Conservation (phyloP, 2,329 filamentous ascomycete genomes). For the Lasiodiplodia citricola region DNA sequence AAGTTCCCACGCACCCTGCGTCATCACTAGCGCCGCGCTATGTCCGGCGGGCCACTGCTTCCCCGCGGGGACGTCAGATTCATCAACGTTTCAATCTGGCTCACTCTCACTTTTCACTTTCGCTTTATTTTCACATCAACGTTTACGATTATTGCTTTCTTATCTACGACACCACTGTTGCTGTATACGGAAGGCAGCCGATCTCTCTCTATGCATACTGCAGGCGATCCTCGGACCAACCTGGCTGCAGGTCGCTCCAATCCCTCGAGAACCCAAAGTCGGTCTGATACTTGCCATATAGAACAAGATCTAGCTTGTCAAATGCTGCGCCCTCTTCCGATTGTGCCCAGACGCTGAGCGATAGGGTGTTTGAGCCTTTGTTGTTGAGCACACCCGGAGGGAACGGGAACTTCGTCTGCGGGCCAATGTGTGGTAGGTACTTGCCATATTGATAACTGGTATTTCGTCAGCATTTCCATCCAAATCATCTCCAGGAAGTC, state of each 20-base stretch:
- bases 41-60: background rate
- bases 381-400: constrained; percentile 65
- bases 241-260: constrained; percentile 26
- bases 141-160: background rate
- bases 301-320: constrained; percentile 55
- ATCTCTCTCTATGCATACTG: constrained; percentile 18
- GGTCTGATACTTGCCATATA: constrained; percentile 61
- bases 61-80: background rate
- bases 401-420: constrained; percentile 65
- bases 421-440: constrained; percentile 65
- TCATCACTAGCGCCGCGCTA: constrained; percentile 15
- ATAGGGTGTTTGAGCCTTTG: constrained; percentile 62
- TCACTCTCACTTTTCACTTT: background rate
- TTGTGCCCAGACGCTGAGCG: constrained; percentile 65
- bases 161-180: background rate
- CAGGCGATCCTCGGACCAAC: constrained; percentile 25
- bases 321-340: constrained; percentile 50
- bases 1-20: constrained; percentile 3
- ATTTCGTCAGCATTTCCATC: background rate
- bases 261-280: constrained; percentile 58
- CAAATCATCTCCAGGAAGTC: background rate
- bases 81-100: background rate
- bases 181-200: background rate
- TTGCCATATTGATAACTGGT: constrained; percentile 59
- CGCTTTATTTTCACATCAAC: background rate